Conservation (phyloP, 192 early-diverging fungal genomes). For the Allomyces javanicus region DNA sequence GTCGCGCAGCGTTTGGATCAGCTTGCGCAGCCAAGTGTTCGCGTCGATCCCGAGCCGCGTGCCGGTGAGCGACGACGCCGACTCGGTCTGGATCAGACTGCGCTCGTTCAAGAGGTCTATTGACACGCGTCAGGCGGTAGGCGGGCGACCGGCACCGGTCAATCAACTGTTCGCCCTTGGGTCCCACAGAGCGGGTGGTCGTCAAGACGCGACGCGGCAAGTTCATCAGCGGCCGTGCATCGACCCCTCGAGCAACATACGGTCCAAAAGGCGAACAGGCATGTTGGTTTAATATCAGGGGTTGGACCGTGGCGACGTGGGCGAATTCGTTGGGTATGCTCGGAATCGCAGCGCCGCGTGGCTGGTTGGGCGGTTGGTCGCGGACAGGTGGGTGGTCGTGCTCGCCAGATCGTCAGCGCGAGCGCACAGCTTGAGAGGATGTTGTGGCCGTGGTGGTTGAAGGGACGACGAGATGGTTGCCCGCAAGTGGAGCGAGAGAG, state of each 20-base stretch:
- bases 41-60: constrained; percentile 62
- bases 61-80: constrained; percentile 34
- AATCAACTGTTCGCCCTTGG: neutral
- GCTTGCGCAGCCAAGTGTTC: constrained; percentile 52
- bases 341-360: too few relatives aligned
- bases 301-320: too few relatives aligned
- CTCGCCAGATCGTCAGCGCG: too few relatives aligned
- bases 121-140: neutral
- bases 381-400: too few relatives aligned
- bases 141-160: neutral
- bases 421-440: too few relatives aligned
- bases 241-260: constrained; percentile 4
- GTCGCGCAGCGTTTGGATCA: constrained; percentile 25
- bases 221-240: neutral
- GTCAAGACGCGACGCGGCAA: neutral
- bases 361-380: too few relatives aligned
- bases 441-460: too few relatives aligned
- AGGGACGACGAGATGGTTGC: too few relatives aligned
- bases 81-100: constrained; percentile 29
- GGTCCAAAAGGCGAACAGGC: constrained; percentile 22
- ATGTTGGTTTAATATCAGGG: constrained; percentile 1
- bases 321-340: too few relatives aligned
- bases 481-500: too few relatives aligned
- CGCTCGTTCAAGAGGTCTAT: constrained; percentile 20
- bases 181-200: neutral